These are phyloP conservation scores for Boletellus ananiceps DNA, from an alignment of 768 basidiomycete genomes.

Conservation along the genomic window DNA sequence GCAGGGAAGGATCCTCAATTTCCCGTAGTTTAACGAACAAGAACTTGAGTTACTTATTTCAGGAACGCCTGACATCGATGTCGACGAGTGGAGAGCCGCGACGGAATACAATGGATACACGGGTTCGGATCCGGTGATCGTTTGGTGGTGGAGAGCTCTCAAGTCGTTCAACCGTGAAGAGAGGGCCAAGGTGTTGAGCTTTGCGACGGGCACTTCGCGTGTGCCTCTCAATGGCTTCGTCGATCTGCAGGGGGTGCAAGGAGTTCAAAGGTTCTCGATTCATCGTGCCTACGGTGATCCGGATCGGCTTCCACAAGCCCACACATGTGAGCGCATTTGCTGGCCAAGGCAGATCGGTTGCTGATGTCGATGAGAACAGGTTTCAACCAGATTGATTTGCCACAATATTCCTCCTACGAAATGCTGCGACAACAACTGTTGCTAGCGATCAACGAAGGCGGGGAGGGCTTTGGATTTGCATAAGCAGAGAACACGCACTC, in stretches of 20 bases:
- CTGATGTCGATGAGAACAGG: slow-evolving; percentile 41
- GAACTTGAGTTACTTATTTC: slow-evolving; percentile 93
- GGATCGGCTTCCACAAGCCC: slow-evolving; percentile 82
- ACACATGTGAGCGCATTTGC: slow-evolving; percentile 62
- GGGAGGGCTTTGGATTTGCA: slow-evolving; percentile 91
- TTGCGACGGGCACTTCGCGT: slow-evolving; percentile 89
- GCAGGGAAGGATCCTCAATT: slow-evolving; percentile 3
- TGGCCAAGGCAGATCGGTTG: slow-evolving; percentile 1
- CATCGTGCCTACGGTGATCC: slow-evolving; percentile 88
- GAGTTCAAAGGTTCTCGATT: slow-evolving; percentile 92
- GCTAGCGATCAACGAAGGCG: slow-evolving; percentile 92
- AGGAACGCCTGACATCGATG: slow-evolving; percentile 97
- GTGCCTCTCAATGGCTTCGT: slow-evolving; percentile 94
- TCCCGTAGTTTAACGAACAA: slow-evolving; percentile 81
- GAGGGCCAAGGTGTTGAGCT: slow-evolving; percentile 93
- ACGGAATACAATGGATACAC: slow-evolving; percentile 89
- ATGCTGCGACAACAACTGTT: slow-evolving; percentile 88
- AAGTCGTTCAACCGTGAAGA: slow-evolving; percentile 98
- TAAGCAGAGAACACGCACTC: slow-evolving; percentile 21
- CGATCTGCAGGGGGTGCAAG: slow-evolving; percentile 93
- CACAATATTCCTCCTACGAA: slow-evolving; percentile 93
- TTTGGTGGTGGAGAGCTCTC: slow-evolving; percentile 99
- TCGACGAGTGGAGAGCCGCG: slow-evolving; percentile 93
- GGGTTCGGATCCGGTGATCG: slow-evolving; percentile 89
- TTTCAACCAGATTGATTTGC: slow-evolving; percentile 93